Conservation (phyloP, 805 yeast genomes). For the Candida gorgasii region DNA sequence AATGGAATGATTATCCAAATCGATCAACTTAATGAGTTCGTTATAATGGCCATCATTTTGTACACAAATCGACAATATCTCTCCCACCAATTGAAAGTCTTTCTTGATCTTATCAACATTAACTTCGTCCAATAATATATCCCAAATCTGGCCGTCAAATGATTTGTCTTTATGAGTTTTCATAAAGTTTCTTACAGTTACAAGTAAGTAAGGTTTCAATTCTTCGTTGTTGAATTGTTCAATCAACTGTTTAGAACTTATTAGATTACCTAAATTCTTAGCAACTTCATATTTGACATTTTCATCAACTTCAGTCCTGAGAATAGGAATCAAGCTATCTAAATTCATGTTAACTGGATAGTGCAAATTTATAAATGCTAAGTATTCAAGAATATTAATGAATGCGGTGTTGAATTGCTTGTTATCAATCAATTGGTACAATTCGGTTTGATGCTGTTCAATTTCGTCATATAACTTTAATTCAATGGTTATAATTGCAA, state of each 20-base stretch:
- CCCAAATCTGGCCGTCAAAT: slow-evolving; percentile 26
- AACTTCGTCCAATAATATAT: slow-evolving; percentile 14
- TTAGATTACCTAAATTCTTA: slow-evolving; percentile 51
- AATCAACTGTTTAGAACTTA: slow-evolving; percentile 43
- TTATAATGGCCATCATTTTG: slow-evolving; percentile 17
- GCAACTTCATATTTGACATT: slow-evolving; percentile 48
- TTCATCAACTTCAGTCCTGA: slow-evolving; percentile 31
- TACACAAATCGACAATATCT: slow-evolving; percentile 31
- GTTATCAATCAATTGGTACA: slow-evolving; percentile 8
- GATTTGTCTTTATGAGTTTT: slow-evolving; percentile 22
- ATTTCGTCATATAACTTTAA: slow-evolving; percentile 11
- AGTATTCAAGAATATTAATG: slow-evolving; percentile 10
- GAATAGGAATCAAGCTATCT: slow-evolving; percentile 6
- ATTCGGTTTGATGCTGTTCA: slow-evolving; percentile 1
- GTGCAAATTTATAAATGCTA: slow-evolving; percentile 13
- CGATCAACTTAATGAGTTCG: slow-evolving; percentile 17
- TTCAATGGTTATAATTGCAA: slow-evolving; percentile 9
- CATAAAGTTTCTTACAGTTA: slow-evolving; percentile 23
- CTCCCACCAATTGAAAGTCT: slow-evolving; percentile 36
- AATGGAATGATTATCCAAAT: slow-evolving; percentile 12
- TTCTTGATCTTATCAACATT: slow-evolving; percentile 13
- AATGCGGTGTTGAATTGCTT: slow-evolving; percentile 7
- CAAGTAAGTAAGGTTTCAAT: slow-evolving; percentile 17
- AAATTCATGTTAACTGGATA: slow-evolving; percentile 8
- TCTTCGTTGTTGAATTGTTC: slow-evolving; percentile 16